Base-by-base conservation (phyloP, 441 rosid genomes). In the Omphalea diandra region DNA sequence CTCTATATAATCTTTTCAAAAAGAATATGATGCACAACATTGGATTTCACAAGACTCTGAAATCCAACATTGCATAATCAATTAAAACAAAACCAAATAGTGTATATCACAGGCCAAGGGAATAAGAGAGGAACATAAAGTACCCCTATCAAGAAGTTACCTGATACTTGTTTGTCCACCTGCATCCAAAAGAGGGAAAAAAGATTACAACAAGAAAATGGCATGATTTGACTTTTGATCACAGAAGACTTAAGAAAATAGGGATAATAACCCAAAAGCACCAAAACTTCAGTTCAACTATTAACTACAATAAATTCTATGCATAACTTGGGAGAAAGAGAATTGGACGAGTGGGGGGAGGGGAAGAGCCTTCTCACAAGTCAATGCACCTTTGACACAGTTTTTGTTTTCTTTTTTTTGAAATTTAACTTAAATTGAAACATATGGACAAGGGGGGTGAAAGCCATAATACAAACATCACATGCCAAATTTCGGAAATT, bases 121-220 rank as follows among this genome's bases (percentile, higher is more conserved):
- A 66, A 56, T 8, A 24, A n/a, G 36, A 52, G 5, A 43, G 15
- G n/a, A 32, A 17, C 52, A 52, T 50, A 64, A 40, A 38, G 41
- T 20, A n/a, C n/a, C n/a, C 8, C 18, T 17, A 35, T 43, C n/a
- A 11, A 67, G 63, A 65, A 62, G 24, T 79, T 84, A 88, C 96
- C 96, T 90, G 80, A 88, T 90, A 72, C 93, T 90, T 65, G 96
- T 88, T 67, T 88, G 96, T 43, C 96, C 96, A 76, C 96, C 96
- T 90, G 84, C 46, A 66, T 50, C 68, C 76, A 63, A 57, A 75
- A 67, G 59, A 17, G 50, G 72, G 17, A 76, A 63, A 77, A 35
- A 9, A 20, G 12, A 75, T 69, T 43, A 76, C 66, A 35, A 68
- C 35, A 61, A 40, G 44, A 46, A 80, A 55, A 18, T 40, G 26